Conservation (phyloP, 495 filamentous ascomycete species). For the Aspergillus haitiensis region DNA sequence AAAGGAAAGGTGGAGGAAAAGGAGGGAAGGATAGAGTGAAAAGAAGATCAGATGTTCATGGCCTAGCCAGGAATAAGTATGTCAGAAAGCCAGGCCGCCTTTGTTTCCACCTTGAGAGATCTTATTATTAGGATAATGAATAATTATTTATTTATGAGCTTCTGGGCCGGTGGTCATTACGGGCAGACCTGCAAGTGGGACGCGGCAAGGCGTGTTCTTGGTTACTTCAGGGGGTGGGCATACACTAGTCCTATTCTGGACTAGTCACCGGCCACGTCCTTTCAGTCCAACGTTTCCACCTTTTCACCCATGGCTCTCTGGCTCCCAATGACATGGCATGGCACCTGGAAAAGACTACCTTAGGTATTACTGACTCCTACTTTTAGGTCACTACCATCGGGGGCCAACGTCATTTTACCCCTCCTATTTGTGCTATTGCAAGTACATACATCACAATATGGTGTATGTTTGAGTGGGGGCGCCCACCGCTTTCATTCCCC, state of each 20-base stretch:
- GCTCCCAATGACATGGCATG: neutral
- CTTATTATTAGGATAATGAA: neutral
- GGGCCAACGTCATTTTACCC: too few relatives aligned
- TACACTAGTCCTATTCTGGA: conserved; percentile 9
- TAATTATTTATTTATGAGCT: neutral
- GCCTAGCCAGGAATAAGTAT: neutral
- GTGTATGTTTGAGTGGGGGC: neutral
- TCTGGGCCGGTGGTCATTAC: neutral
- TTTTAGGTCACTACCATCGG: too few relatives aligned
- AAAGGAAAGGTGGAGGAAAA: neutral
- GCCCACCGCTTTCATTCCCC: neutral
- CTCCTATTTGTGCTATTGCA: too few relatives aligned
- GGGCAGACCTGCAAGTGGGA: conserved; percentile 3
- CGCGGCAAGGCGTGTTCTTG: conserved; percentile 16
- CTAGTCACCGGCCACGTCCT: conserved; percentile 8
- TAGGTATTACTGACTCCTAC: neutral
- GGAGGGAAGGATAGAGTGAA: neutral
- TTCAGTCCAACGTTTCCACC: neutral
- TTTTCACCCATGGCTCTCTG: neutral
- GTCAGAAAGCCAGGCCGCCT: neutral
- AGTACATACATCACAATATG: neutral
- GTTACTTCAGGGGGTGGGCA: conserved; percentile 15
- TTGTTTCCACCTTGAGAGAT: neutral
- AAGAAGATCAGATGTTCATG: neutral
- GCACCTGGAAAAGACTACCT: neutral